phyloP scores from a whole-genome alignment of 495 filamentous ascomycete genomes.

The Aspergillus funiculosus region DNA sequence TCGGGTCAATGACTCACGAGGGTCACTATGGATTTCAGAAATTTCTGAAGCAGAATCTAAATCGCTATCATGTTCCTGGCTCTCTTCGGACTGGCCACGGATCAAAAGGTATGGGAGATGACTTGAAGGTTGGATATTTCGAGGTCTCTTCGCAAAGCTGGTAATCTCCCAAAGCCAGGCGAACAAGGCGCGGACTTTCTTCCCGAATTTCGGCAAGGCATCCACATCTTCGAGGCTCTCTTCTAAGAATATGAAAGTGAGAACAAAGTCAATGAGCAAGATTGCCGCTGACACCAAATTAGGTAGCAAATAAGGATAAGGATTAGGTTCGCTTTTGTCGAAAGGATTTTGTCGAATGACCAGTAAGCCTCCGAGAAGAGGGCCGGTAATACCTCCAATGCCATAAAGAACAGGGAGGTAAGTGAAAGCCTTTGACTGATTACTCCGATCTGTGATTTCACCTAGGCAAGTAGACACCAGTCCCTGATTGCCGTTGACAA shows the following conservation, averaged over 20 bases:
- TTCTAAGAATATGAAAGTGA: constrained; percentile 72
- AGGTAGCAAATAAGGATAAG: constrained; percentile 78
- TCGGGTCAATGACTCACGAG: constrained; percentile 35
- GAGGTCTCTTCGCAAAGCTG: constrained; percentile 50
- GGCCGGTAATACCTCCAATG: constrained; percentile 86
- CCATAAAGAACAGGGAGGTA: constrained; percentile 93
- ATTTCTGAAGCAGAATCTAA: constrained; percentile 41
- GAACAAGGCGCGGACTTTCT: constrained; percentile 56
- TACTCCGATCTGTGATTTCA: constrained; percentile 90
- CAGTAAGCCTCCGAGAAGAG: constrained; percentile 79
- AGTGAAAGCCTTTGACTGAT: constrained; percentile 85
- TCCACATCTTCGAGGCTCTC: constrained; percentile 79
- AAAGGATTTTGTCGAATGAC: constrained; percentile 55
- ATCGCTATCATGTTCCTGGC: constrained; percentile 37
- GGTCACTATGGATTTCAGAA: constrained; percentile 30
- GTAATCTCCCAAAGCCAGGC: constrained; percentile 71
- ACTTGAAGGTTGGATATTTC: constrained; percentile 46
- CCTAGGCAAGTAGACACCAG: constrained; percentile 90
- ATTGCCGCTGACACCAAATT: constrained; percentile 71
- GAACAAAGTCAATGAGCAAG: constrained; percentile 63
- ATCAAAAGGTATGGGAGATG: constrained; percentile 17
- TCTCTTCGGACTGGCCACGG: constrained; percentile 25
- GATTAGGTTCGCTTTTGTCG: constrained; percentile 43
- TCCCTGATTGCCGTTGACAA: constrained; percentile 85
- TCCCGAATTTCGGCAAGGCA: constrained; percentile 54